Evolutionary conservation across 345 rosid species (phyloP).

Genomic region (Brassica juncea): DNA sequence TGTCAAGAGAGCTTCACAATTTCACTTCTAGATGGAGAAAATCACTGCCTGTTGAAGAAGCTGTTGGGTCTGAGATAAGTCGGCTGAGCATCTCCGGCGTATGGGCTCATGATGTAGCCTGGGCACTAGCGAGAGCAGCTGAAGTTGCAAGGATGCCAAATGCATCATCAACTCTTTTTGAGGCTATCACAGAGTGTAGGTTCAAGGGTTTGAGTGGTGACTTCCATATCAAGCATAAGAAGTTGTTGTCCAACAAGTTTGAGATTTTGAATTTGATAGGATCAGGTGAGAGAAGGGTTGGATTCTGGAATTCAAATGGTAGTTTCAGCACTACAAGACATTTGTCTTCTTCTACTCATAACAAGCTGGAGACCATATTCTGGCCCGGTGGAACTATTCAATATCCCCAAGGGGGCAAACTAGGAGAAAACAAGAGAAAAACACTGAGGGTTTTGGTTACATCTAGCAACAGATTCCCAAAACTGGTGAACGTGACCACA

Average conservation of each 20-base stretch:
- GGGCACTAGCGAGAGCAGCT: constrained; percentile 35
- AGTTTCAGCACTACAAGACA: constrained; percentile 28
- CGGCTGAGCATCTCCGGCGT: constrained; percentile 27
- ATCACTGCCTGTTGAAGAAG: not conserved
- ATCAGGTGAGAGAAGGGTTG: constrained; percentile 37
- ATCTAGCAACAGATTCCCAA: constrained; percentile 31
- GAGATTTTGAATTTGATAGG: constrained; percentile 46
- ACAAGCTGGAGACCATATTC: constrained; percentile 27
- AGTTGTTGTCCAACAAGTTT: constrained; percentile 24
- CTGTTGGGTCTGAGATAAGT: not conserved
- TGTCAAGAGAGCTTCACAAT: constrained; percentile 36
- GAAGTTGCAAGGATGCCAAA: constrained; percentile 22
- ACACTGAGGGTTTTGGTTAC: constrained; percentile 45
- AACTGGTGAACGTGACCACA: not conserved
- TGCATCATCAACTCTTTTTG: constrained; percentile 26
- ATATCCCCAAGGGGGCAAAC: constrained; percentile 19
- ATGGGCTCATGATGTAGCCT: constrained; percentile 43
- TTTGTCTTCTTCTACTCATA: constrained; percentile 9
- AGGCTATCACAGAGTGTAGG: constrained; percentile 23
- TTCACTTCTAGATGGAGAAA: constrained; percentile 42
- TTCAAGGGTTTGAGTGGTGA: constrained; percentile 46
- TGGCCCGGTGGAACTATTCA: constrained; percentile 46
- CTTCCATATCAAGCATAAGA: constrained; percentile 21
- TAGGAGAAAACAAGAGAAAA: not conserved
- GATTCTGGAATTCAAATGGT: constrained; percentile 34